Evolutionary conservation across 495 filamentous ascomycete genomes (phyloP), one percentile per base, ranked within the genome.

Genomic region (Penicillium cosmopolitanum): DNA sequence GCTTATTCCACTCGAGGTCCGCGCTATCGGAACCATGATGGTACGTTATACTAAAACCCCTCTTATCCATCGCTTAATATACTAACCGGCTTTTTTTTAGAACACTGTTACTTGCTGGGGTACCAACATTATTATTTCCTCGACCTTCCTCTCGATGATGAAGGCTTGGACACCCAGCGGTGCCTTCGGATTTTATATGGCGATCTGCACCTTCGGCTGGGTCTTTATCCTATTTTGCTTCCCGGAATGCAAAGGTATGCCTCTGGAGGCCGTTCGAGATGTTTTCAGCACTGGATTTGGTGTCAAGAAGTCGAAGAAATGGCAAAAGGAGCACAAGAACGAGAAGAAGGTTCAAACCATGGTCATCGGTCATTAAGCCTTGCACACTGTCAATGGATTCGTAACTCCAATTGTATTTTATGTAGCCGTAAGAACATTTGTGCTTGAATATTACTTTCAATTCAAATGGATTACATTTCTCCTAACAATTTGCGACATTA

Each of bases 141-240:
- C 77, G 2, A 82, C 78, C 0, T 84, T 83, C 65, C 66, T 84
- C 15, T 76, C 76, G 0, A 72, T 75, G 74, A 82, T 84, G 80
- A 74, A 81, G 56, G 66, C 58, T 50, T 74, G 69, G 56, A 81
- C 77, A 0, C 80, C 80, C 0, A 75, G 70, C 13, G 80, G 81
- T 8, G 75, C 79, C 0, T 83, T 83, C 50, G 80, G 77, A 18
- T 81, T 82, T 56, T 82, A 82, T 56, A 71, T 74, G 7, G 80
- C 65, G 0, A 80, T 83, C 19, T 82, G 78, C 58, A 71, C 75
- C 54, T 53, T 77, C 36, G 79, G 80, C 21, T 82, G 78, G 78
- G 47, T 82, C 11, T 72, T 73, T 38, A 69, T 82, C 23, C 53
- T 71, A 40, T 75, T 80, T 58, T 78, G 63, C 60, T 83, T 75